A percentile compares a stretch with the other conserved stretches of the same genome.
Evolutionary conservation across 352 stramenopile genomes (phyloP).

Genomic region (Globisporangium irregulare): DNA sequence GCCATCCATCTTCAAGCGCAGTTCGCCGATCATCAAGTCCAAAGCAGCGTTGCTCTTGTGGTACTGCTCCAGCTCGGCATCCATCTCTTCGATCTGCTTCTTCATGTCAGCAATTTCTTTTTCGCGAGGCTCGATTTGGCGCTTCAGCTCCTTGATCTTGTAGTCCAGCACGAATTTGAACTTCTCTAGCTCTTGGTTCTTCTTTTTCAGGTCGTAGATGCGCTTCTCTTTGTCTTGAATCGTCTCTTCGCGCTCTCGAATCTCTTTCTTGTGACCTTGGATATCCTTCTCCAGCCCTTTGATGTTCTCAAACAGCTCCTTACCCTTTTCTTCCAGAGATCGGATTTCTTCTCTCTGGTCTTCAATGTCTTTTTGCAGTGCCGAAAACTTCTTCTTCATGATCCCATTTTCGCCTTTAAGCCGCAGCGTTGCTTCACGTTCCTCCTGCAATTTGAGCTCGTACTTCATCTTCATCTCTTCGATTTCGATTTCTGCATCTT

Average conservation of each 20-base stretch:
- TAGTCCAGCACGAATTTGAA: slow-evolving; percentile 98
- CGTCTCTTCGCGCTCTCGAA: slow-evolving; percentile 91
- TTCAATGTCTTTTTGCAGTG: slow-evolving; percentile 93
- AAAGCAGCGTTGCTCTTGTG: slow-evolving; percentile 94
- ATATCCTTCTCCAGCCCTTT: slow-evolving; percentile 92
- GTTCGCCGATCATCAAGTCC: slow-evolving; percentile 93
- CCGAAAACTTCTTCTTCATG: slow-evolving; percentile 96
- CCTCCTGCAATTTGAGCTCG: slow-evolving; percentile 87
- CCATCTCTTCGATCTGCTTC: slow-evolving; percentile 95
- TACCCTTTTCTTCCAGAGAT: slow-evolving; percentile 88
- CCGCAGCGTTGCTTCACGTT: slow-evolving; percentile 89
- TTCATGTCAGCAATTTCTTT: slow-evolving; percentile 94
- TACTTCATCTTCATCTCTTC: slow-evolving; percentile 91
- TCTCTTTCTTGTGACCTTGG: slow-evolving; percentile 91
- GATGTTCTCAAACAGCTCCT: slow-evolving; percentile 92
- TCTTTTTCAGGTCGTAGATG: slow-evolving; percentile 97
- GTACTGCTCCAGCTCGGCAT: slow-evolving; percentile 93
- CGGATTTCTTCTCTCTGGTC: slow-evolving; percentile 94
- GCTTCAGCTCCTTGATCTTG: slow-evolving; percentile 97
- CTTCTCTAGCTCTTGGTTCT: slow-evolving; percentile 96
- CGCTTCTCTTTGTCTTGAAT: slow-evolving; percentile 96
- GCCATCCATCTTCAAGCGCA: slow-evolving; percentile 91
- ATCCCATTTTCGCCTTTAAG: slow-evolving; percentile 96
- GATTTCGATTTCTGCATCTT: slow-evolving; percentile 93
- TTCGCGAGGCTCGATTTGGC: slow-evolving; percentile 94